A percentile compares a stretch with the other conserved stretches of the same genome.
Evolutionary conservation across 352 stramenopile genomes (phyloP).

Genomic region (Globisporangium yorkense): DNA sequence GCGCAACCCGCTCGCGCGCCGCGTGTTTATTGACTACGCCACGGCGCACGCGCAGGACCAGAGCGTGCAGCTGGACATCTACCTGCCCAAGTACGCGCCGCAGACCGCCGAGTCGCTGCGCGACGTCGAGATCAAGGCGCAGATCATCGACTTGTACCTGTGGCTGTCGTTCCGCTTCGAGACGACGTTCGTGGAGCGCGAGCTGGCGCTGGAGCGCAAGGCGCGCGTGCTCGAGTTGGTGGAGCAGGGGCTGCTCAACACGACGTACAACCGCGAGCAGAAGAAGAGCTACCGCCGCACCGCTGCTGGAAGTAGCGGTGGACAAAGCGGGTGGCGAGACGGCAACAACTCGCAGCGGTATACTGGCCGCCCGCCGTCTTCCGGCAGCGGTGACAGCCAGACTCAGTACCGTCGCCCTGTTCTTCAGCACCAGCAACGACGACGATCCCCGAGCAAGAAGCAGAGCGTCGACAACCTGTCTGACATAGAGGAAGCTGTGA

Average conservation of each 20-base stretch:
- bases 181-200: slow-evolving; percentile 73
- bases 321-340: neutral
- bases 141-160: slow-evolving; percentile 92
- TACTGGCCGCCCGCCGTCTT: neutral
- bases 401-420: neutral
- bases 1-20: slow-evolving; percentile 62
- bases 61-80: slow-evolving; percentile 79
- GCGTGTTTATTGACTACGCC: slow-evolving; percentile 85
- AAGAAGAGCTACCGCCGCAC: slow-evolving; percentile 18
- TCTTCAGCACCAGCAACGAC: neutral
- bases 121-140: slow-evolving; percentile 87
- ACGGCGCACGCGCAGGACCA: slow-evolving; percentile 58
- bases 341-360: neutral
- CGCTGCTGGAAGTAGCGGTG: neutral
- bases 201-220: slow-evolving; percentile 63
- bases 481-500: neutral
- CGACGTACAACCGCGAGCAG: slow-evolving; percentile 65
- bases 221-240: slow-evolving; percentile 55
- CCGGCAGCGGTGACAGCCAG: neutral
- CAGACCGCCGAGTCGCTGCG: slow-evolving; percentile 81
- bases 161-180: slow-evolving; percentile 93
- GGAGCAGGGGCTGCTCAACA: slow-evolving; percentile 66
- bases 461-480: neutral
- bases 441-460: neutral
- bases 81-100: slow-evolving; percentile 57